Conservation (phyloP, 2,329 filamentous ascomycete species). For the Fusarium haematococcum region DNA sequence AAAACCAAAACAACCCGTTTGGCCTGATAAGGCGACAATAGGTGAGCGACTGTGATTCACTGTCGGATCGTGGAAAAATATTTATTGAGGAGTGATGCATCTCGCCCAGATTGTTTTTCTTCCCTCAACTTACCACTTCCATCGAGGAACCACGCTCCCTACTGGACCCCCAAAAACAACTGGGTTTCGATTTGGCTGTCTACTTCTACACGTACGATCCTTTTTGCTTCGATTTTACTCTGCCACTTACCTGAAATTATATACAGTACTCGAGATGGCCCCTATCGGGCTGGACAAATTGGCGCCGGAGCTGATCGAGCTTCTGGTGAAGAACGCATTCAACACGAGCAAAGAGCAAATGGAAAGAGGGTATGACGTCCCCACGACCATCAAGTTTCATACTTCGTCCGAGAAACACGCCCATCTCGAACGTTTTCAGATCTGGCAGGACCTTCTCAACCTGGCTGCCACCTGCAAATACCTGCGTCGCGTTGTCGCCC, state of each 20-base stretch:
- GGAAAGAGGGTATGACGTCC: background rate
- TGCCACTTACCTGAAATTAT: background rate
- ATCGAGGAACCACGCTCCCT: background rate
- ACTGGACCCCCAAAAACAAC: background rate
- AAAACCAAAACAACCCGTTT: background rate
- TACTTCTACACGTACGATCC: background rate
- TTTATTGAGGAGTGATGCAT: background rate
- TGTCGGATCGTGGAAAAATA: background rate
- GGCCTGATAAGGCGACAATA: background rate
- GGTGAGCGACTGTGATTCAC: background rate
- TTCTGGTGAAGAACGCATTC: background rate
- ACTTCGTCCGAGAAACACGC: background rate
- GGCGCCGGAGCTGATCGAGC: background rate
- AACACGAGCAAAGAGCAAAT: background rate
- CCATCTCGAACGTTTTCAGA: background rate
- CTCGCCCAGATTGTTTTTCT: background rate
- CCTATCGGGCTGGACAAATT: background rate
- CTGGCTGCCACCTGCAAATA: constrained; percentile 11
- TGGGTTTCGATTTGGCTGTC: background rate
- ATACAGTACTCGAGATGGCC: background rate
- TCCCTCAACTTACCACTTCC: background rate
- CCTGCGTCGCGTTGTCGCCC: background rate
- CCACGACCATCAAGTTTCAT: background rate
- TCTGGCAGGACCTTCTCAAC: constrained; percentile 7
- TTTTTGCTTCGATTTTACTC: background rate